These are phyloP conservation scores for Neostapfia colusana DNA, from an alignment of 176 grass and related monocot genomes.

Conservation along the genomic window DNA sequence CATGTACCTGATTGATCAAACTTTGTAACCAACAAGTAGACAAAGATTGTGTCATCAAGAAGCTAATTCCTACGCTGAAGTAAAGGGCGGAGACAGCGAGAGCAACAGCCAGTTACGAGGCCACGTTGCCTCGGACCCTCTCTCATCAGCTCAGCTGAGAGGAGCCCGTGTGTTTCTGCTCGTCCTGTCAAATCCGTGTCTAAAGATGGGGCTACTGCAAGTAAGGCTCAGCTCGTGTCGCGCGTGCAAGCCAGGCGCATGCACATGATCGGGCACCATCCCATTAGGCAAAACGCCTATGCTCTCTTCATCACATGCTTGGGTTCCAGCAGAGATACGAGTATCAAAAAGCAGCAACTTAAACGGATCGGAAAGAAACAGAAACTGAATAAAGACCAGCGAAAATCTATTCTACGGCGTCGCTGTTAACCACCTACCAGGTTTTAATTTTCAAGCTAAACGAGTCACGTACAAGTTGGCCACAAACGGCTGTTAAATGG, in stretches of 20 bases:
- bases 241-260: neutral
- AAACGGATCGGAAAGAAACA: neutral
- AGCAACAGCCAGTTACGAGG: neutral
- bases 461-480: too few relatives aligned
- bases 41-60: neutral
- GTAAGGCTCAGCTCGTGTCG: slow-evolving; percentile 14
- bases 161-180: slow-evolving; percentile 38
- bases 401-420: neutral
- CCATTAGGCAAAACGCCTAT: too few relatives aligned
- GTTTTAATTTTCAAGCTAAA: neutral
- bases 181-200: slow-evolving; percentile 47
- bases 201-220: slow-evolving; percentile 28
- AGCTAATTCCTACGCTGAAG: neutral
- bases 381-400: neutral
- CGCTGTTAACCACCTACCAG: slow-evolving; percentile 27
- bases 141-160: neutral
- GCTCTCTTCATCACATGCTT: too few relatives aligned
- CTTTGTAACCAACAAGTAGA: neutral
- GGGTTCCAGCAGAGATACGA: too few relatives aligned
- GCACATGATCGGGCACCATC: slow-evolving; percentile 26
- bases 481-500: too few relatives aligned
- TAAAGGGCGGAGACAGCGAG: neutral
- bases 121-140: neutral
- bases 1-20: neutral
- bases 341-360: neutral